Evolutionary conservation across 768 basidiomycete species (phyloP).

Genomic region (Dacryopinax spathularia): DNA sequence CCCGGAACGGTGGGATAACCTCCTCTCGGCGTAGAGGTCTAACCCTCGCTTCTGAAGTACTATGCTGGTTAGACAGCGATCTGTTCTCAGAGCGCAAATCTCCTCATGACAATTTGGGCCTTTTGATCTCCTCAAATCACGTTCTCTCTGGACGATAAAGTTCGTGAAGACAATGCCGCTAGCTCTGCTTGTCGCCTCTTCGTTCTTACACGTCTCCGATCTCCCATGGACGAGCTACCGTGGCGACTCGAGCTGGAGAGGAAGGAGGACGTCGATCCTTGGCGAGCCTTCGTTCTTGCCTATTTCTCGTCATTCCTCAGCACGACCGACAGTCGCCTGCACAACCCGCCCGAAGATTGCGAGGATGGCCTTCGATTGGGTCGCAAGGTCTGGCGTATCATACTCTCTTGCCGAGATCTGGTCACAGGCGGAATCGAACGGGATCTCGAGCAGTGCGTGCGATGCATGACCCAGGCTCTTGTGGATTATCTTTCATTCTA

Average conservation of each 20-base stretch:
- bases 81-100: too few species aligned
- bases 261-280: neutral
- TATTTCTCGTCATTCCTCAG: neutral
- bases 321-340: neutral
- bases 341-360: neutral
- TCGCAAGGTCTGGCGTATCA: neutral
- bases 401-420: neutral
- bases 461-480: neutral
- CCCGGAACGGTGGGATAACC: too few species aligned
- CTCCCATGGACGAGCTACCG: neutral
- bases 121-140: too few species aligned
- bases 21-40: too few species aligned
- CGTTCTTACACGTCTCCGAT: neutral
- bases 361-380: neutral
- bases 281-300: neutral
- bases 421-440: neutral
- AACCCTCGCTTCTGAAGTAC: too few species aligned
- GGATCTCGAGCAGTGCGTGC: neutral
- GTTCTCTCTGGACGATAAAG: neutral
- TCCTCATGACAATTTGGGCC: too few species aligned
- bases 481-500: neutral
- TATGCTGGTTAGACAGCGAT: too few species aligned
- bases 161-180: neutral
- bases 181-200: neutral
- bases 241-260: neutral